Percentiles rank a stretch among this genome's conserved stretches.
These are phyloP conservation scores for Astrothelium subdiscretum DNA, from an alignment of 495 filamentous ascomycete species.

Conservation along the genomic window DNA sequence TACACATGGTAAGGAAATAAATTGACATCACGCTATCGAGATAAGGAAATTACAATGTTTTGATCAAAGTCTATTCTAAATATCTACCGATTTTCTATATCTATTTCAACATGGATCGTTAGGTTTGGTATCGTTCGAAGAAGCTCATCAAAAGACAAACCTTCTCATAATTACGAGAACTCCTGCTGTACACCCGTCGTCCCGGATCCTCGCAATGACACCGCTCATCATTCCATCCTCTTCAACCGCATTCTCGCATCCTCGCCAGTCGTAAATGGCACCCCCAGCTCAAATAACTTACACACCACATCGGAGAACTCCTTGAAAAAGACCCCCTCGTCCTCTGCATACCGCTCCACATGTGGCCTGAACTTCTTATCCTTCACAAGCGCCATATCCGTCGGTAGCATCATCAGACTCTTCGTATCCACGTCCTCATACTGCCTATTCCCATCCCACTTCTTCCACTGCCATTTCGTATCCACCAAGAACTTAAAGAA, in stretches of 20 bases:
- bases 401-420: slow-evolving; percentile 93
- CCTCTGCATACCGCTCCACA: slow-evolving; percentile 85
- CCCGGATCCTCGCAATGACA: not conserved
- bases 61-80: too few relatives aligned
- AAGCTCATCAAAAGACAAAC: too few relatives aligned
- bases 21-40: too few relatives aligned
- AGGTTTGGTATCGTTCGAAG: too few relatives aligned
- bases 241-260: slow-evolving; percentile 67
- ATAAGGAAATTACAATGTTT: too few relatives aligned
- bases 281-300: slow-evolving; percentile 89
- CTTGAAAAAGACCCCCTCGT: slow-evolving; percentile 84
- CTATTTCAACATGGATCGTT: too few relatives aligned
- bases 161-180: not conserved
- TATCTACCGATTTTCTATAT: too few relatives aligned
- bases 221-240: slow-evolving; percentile 31
- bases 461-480: slow-evolving; percentile 85
- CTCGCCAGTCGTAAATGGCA: slow-evolving; percentile 66
- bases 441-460: slow-evolving; percentile 87
- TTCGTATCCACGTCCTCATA: slow-evolving; percentile 76
- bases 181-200: not conserved
- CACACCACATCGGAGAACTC: slow-evolving; percentile 71
- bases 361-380: slow-evolving; percentile 79
- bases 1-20: too few relatives aligned
- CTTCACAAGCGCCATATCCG: slow-evolving; percentile 77
- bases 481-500: slow-evolving; percentile 78